A percentile compares a stretch with the other conserved stretches of the same genome.
Conservation (phyloP, 805 yeast genomes). For the Candida ponderosae region DNA sequence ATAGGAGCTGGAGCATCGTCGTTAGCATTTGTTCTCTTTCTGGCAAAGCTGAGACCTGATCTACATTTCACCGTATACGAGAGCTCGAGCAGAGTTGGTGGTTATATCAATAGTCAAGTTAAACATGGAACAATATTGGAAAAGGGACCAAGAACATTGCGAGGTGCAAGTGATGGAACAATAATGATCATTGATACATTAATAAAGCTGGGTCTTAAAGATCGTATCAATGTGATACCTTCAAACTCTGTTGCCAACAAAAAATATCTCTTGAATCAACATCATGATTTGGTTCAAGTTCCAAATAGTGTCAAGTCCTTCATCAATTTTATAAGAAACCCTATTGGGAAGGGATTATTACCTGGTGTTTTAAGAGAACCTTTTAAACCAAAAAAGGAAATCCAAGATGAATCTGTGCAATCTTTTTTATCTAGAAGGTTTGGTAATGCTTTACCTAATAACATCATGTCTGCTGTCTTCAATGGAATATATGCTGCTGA, state of each 20-base stretch:
- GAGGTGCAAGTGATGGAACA: constrained; percentile 80
- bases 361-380: constrained; percentile 44
- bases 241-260: constrained; percentile 56
- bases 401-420: constrained; percentile 64
- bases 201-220: constrained; percentile 32
- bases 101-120: constrained; percentile 45
- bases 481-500: constrained; percentile 95
- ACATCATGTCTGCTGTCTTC: constrained; percentile 70
- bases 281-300: constrained; percentile 42
- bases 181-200: constrained; percentile 58
- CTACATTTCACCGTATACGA: constrained; percentile 59
- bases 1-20: constrained; percentile 91
- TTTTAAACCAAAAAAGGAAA: constrained; percentile 25
- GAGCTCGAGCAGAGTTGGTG: constrained; percentile 51
- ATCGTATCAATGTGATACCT: constrained; percentile 52
- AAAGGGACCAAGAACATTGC: constrained; percentile 84
- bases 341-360: constrained; percentile 36
- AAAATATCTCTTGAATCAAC: constrained; percentile 51
- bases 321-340: constrained; percentile 28
- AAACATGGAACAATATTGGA: constrained; percentile 40
- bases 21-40: constrained; percentile 60
- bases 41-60: constrained; percentile 72
- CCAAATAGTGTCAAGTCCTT: constrained; percentile 36
- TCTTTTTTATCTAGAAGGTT: constrained; percentile 63
- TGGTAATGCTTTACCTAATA: constrained; percentile 42